Conservation (phyloP, 495 filamentous ascomycete species). For the Penicillium alfredii region DNA sequence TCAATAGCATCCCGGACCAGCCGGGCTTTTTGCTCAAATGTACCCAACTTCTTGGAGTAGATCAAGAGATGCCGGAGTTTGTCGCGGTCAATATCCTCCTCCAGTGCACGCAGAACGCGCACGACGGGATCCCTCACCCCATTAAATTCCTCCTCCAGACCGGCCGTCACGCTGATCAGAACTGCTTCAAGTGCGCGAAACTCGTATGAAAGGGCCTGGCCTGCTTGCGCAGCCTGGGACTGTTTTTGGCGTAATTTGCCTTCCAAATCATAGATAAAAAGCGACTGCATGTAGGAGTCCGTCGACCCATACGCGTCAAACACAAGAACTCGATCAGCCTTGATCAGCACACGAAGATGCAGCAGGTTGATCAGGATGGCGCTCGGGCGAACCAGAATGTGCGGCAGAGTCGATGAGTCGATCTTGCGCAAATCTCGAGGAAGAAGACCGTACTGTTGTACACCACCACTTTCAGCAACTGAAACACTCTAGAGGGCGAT, state of each 20-base stretch:
- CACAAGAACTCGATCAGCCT: slow-evolving; percentile 84
- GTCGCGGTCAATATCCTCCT: slow-evolving; percentile 95
- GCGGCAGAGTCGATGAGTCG: slow-evolving; percentile 94
- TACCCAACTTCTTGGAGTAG: slow-evolving; percentile 90
- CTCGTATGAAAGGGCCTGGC: slow-evolving; percentile 56
- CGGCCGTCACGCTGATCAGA: slow-evolving; percentile 64
- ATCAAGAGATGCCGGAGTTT: slow-evolving; percentile 85
- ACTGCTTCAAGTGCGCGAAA: slow-evolving; percentile 55
- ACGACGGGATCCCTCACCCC: slow-evolving; percentile 88
- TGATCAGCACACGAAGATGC: slow-evolving; percentile 89
- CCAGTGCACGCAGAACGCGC: slow-evolving; percentile 76
- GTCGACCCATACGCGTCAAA: slow-evolving; percentile 96
- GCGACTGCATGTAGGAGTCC: slow-evolving; percentile 88
- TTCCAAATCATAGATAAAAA: slow-evolving; percentile 90
- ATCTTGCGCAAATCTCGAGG: slow-evolving; percentile 97
- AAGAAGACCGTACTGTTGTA: slow-evolving; percentile 77
- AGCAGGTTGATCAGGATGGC: slow-evolving; percentile 93
- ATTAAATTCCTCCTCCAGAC: slow-evolving; percentile 89
- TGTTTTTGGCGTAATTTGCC: slow-evolving; percentile 56
- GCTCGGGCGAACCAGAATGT: slow-evolving; percentile 89
- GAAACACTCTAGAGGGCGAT: not conserved
- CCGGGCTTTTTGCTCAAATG: slow-evolving; percentile 94
- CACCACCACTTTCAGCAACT: not conserved
- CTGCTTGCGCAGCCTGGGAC: slow-evolving; percentile 37
- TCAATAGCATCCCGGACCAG: slow-evolving; percentile 93